Evolutionary conservation across 176 grass and related monocot genomes (phyloP).

Genomic region (Eragrostis nindensis): DNA sequence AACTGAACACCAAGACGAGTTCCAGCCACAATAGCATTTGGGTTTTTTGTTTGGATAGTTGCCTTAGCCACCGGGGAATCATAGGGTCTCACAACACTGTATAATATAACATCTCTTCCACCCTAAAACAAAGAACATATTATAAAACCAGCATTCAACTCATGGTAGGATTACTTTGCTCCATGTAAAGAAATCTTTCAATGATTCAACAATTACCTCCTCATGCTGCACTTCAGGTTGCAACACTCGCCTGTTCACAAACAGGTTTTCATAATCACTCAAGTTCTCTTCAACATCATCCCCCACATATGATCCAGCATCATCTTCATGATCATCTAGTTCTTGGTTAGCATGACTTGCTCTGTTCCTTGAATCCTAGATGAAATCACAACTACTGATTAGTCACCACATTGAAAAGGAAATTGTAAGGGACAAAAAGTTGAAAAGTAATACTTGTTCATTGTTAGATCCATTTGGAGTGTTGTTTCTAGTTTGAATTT

Average conservation of each 20-base stretch:
- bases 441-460: neutral
- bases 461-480: constrained; percentile 22
- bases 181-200: neutral
- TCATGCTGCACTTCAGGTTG: neutral
- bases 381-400: neutral
- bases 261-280: neutral
- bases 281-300: neutral
- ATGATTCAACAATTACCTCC: neutral
- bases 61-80: neutral
- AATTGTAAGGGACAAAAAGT: neutral
- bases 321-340: neutral
- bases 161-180: too few species aligned
- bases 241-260: neutral
- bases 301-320: neutral
- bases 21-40: neutral
- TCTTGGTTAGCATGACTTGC: neutral
- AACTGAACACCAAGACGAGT: neutral
- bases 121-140: neutral
- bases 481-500: neutral
- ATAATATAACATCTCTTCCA: constrained; percentile 2
- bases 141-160: neutral
- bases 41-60: neutral
- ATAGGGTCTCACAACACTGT: neutral
- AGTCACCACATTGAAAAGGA: neutral
- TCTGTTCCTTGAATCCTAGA: neutral